Evolutionary conservation across 139 green algal genomes (phyloP), one percentile per base, ranked within the genome.

Genomic region (Gonium pectorale): DNA sequence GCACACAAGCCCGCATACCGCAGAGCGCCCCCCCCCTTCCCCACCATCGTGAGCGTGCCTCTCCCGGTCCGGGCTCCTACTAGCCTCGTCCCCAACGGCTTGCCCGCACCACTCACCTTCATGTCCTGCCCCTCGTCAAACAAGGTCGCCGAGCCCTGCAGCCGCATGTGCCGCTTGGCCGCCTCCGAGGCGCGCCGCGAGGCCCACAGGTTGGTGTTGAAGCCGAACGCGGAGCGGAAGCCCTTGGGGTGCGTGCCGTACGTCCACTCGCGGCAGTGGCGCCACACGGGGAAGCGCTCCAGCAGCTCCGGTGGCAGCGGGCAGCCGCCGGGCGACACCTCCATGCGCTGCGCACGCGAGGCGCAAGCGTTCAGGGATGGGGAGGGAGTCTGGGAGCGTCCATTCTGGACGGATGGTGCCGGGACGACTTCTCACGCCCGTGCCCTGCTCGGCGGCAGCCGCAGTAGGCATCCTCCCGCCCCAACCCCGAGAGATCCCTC

Each of bases 131-230:
- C 79, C 79, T 85, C 64, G 15, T 54, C 49, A 19, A 85, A 85
- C 33, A 85, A 64, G 27, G 64, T 26, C 33, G 79, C 79, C 35
- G 21, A 33, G 33, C 79, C 79, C 8, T 43, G 6, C 24, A 85
- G 79, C 63, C 15, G 35, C 79, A 85, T 78, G 56, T 73, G 79
- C 64, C 17, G 60, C 54, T 3, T 54, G 41, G 8, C 33, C 37
- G 29, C 56, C 66, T 26, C 54, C 24, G 22, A 26, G 24, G 35
- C 11, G 33, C 37, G 38, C 35, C 46, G 62, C 38, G 43, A 15
- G 67, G 90, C 86, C 90, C 90, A 95, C 3, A 95, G 27, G 66
- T 95, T 95, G 33, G 91, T 95, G 85, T 94, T 94, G 79, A 91
- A 86, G 27, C 85, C 89, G 78, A 95, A 93, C 0, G 66, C 59